Evolutionary conservation across 805 yeast genomes (phyloP), one percentile per base, ranked within the genome.

Genomic region (Yamadazyma endophytica): DNA sequence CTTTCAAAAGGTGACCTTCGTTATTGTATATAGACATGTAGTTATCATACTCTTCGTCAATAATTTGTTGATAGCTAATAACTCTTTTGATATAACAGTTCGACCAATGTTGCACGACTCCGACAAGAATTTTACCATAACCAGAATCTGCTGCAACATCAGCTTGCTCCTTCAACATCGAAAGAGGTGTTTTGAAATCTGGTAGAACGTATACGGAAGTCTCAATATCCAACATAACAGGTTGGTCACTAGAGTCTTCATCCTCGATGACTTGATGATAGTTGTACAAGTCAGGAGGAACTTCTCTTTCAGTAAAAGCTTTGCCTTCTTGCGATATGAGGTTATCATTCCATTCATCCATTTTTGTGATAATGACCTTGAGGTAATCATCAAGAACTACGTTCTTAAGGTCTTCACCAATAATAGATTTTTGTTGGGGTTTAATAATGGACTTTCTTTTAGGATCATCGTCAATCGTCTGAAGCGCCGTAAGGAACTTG

Each of bases 91-190:
- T 61, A 39, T 86, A 64, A 29, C 83, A 64, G 5, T 60, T 63
- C 19, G 82, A 73, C 66, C 88, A 83, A 37, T 80, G 77, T 31
- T 73, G 79, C 11, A 87, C 75, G 9, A 86, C 92, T 15, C 90
- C 92, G 9, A 79, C 78, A 20, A 87, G 64, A 17, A 87, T 82
- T 40, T 79, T 73, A 5, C 88, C 86, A 54, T 84, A 88, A 3
- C 86, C 85, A 3, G 90, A 77, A 19, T 82, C 89, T 0, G 88
- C 84, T 0, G 95, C 92, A 5, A 83, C 89, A 39, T 83, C 94
- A 11, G 86, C 80, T 54, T 88, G 95, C 50, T 87, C 95, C n/a
- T 81, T 79, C 36, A 87, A 75, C 80, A 87, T 82, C 39, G 83
- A 77, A 52, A 84, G 79, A 17, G 88, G 79, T 4, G 82, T 79